Evolutionary conservation across 352 stramenopile species (phyloP).

Genomic region (Phytophthora cactorum): DNA sequence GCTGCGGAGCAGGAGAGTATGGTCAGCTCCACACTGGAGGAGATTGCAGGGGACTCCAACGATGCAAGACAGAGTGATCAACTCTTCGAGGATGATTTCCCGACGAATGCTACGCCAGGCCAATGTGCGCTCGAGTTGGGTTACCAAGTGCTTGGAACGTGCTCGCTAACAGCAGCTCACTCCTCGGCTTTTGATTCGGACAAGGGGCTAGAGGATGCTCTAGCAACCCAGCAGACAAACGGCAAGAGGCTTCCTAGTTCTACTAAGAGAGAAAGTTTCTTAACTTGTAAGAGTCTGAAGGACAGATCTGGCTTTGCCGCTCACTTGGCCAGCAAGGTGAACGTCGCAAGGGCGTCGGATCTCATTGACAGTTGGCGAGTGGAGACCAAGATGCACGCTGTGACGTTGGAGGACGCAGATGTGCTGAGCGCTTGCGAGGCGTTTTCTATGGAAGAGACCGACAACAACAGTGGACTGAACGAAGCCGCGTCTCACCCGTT

Average conservation of each 20-base stretch:
- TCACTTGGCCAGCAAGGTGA: constrained; percentile 73
- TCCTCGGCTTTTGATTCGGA: constrained; percentile 30
- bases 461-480: constrained; percentile 27
- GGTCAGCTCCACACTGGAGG: constrained; percentile 68
- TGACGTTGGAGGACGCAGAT: constrained; percentile 48
- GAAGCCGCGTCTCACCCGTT: constrained; percentile 26
- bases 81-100: constrained; percentile 74
- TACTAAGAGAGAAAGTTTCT: constrained; percentile 34
- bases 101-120: constrained; percentile 67
- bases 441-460: constrained; percentile 47
- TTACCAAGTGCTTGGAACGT: constrained; percentile 74
- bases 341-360: constrained; percentile 60
- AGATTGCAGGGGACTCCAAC: constrained; percentile 38
- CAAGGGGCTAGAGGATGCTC: constrained; percentile 11
- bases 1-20: constrained; percentile 78
- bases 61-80: constrained; percentile 40
- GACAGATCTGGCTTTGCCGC: constrained; percentile 69
- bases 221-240: constrained; percentile 19
- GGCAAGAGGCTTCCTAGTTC: constrained; percentile 30
- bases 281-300: constrained; percentile 72
- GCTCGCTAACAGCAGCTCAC: constrained; percentile 53
- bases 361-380: constrained; percentile 79
- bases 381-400: constrained; percentile 64
- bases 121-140: constrained; percentile 72
- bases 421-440: constrained; percentile 50